Conservation (phyloP, 1,284 basidiomycete species). For the Cystobasidium slooffiae region DNA sequence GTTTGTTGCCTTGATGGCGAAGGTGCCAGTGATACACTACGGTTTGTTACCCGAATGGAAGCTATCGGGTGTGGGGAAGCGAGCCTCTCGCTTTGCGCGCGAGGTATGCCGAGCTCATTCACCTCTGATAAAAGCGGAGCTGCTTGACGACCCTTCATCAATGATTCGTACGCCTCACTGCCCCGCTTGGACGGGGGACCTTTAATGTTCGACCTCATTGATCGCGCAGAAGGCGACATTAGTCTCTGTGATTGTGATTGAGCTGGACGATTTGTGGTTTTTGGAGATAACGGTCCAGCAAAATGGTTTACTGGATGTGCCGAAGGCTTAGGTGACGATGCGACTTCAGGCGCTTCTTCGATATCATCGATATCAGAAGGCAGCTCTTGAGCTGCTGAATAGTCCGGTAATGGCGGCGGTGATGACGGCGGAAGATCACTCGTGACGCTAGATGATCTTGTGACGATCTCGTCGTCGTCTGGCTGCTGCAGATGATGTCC, state of each 20-base stretch:
- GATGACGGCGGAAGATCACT: slow-evolving; percentile 27
- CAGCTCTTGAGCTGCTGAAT: neutral
- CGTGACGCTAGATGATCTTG: slow-evolving; percentile 2
- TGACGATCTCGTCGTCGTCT: neutral
- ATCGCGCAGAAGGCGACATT: neutral
- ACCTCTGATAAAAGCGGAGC: too few relatives aligned
- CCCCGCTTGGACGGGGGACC: neutral
- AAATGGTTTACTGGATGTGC: neutral
- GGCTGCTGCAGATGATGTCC: neutral
- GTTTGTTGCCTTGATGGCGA: neutral
- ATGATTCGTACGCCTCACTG: too few relatives aligned
- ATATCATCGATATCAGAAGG: neutral
- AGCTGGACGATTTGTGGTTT: neutral
- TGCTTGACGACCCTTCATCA: too few relatives aligned
- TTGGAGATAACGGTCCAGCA: slow-evolving; percentile 10
- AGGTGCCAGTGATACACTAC: neutral
- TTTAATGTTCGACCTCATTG: neutral
- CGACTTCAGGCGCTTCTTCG: neutral
- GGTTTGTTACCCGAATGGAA: neutral
- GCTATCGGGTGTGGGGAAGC: too few relatives aligned
- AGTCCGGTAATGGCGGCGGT: slow-evolving; percentile 25
- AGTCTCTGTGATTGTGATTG: neutral
- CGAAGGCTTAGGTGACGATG: neutral
- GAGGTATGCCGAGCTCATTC: too few relatives aligned
- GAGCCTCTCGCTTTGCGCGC: too few relatives aligned